Base-by-base conservation (phyloP, 768 basidiomycete species). In the Coprinopsis sp. region DNA sequence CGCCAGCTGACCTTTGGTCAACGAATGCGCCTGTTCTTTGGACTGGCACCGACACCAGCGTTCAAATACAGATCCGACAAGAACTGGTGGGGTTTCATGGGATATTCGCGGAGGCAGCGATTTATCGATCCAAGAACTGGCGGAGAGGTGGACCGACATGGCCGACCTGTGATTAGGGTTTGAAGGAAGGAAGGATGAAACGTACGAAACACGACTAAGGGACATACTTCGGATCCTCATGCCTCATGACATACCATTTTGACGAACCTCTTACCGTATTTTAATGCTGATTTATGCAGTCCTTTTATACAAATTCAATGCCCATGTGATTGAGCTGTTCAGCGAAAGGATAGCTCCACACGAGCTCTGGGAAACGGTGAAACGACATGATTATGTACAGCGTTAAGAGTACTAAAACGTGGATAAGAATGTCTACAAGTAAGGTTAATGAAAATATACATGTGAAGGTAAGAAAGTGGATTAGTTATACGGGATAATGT, bases 51-150 rank as follows among this genome's bases (percentile, higher is more conserved):
- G 6, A 60, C 58, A 21, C 54, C 63, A 23, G 64, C 64, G 39
- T 66, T 71, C 51, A 70, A 67, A 43, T 70, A 73, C 55, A 70
- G 70, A 51, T 69, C 68, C 23, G 66, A 71, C 54, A 61, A 64
- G 44, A 66, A 67, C 36, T 70, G 70, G 2, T 79, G 77, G 78
- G 78, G 78, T 2, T 77, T 79, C 63, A 67, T 79, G 59, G 77
- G 78, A 1, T 72, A 70, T 50, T 77, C 76, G 21, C 68, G 70
- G 18, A 64, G 74, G 48, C 70, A 67, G 41, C 63, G 69, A 50
- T 79, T 76, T 54, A 59, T 69, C n/a, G 76, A 79, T 58, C 67
- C 72, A 12, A 60, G 64, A 16, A 75, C 69, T 14, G 77, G 77
- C 5, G 66, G 54, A 14, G 76, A 78, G 55, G 79, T 79, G 40